These are phyloP conservation scores for Leccinum solheimii DNA, from an alignment of 1,284 basidiomycete genomes.

Conservation along the genomic window DNA sequence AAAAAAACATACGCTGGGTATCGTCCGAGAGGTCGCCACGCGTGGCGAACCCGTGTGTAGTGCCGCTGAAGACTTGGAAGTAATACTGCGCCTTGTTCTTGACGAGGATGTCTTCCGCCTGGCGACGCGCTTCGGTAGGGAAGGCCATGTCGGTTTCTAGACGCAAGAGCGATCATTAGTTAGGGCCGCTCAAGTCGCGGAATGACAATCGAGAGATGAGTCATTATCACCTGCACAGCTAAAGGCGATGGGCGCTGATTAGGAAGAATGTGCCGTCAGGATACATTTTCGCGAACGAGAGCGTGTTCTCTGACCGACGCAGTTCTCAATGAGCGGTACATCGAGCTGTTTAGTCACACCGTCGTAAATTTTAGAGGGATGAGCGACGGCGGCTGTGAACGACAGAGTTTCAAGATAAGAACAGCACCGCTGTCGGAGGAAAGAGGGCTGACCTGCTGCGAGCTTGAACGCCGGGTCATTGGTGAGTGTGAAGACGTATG, in stretches of 20 bases:
- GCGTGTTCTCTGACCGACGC: slow-evolving; percentile 42
- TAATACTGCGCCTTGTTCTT: slow-evolving; percentile 32
- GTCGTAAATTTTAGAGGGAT: slow-evolving; percentile 42
- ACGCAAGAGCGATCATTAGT: slow-evolving; percentile 21
- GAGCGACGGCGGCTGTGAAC: slow-evolving; percentile 50
- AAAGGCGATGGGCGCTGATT: slow-evolving; percentile 52
- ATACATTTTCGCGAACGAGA: not conserved
- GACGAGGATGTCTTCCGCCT: slow-evolving; percentile 35
- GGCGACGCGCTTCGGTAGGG: slow-evolving; percentile 27
- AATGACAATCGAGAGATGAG: not conserved
- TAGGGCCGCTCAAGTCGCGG: not conserved
- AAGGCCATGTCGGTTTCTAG: slow-evolving; percentile 35
- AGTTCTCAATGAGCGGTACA: slow-evolving; percentile 46
- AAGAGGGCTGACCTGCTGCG: slow-evolving; percentile 42
- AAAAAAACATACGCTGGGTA: slow-evolving; percentile 28
- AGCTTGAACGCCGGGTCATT: slow-evolving; percentile 41
- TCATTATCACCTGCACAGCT: slow-evolving; percentile 47
- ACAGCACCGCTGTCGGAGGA: not conserved
- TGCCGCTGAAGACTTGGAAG: slow-evolving; percentile 37
- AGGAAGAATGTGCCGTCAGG: not conserved
- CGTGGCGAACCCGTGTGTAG: slow-evolving; percentile 33
- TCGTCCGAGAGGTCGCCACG: slow-evolving; percentile 29
- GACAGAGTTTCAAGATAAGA: not conserved
- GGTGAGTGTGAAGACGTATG: slow-evolving; percentile 47
- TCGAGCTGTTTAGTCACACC: slow-evolving; percentile 37